Evolutionary conservation across 1,139 yeast species (phyloP), one percentile per base, ranked within the genome.

Genomic region (Saccharomycopsis crataegensis): DNA sequence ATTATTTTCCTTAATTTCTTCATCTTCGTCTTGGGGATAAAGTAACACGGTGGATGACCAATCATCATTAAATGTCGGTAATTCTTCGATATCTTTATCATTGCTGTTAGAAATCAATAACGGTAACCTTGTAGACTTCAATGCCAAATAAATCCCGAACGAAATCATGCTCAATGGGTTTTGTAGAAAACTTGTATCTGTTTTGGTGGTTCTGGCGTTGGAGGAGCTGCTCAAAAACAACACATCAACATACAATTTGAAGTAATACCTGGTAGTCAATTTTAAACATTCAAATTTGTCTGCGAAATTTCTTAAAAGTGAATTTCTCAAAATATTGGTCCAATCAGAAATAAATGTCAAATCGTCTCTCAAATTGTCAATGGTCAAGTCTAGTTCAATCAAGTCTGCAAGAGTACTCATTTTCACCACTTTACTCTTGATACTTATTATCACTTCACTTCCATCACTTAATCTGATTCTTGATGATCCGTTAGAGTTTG

Each of bases 401-500:
- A 89, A 70, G 36, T 57, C 62, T 37, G 59, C 68, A 8, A 59
- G 62, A 22, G 69, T 65, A 17, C 76, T 67, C 40, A 72, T 71
- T 54, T 77, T 75, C n/a, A 87, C 86, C 1, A 91, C 97, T 62
- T 86, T 86, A 8, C 91, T 79, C 67, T 91, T 91, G 50, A 91
- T 78, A 63, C 97, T 93, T 1, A 89, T 91, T 49, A 91, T 83
- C 64, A 96, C 89, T 67, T 91, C 98, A 61, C 90, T 82, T 28
- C 98, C 97, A 67, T 91, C 97, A 56, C 86, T 78, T 42, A 89
- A 77, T 62, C 91, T 76, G 41, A 91, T 80, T 69, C 96, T 77
- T 1, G 97, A 86, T 6, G 96, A 89, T 17, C 99, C 99, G 69
- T 91, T 88, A 8, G 96, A 86, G 47, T 84, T 80, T 0, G 96